These are phyloP conservation scores for Kokia cookei DNA, from an alignment of 441 rosid species.

Conservation along the genomic window DNA sequence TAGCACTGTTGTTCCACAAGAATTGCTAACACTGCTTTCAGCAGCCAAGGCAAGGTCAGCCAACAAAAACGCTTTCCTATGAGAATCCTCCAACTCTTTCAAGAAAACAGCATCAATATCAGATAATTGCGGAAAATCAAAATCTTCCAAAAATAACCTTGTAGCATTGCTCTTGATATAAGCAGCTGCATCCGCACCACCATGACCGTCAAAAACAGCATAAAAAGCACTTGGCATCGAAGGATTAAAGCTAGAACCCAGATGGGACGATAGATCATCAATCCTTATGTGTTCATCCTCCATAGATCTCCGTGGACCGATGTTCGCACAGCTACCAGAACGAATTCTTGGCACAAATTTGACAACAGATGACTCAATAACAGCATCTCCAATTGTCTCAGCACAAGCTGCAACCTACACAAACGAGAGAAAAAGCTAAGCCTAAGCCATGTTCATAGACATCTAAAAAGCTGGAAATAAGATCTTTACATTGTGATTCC, in stretches of 20 bases:
- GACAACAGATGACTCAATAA: constrained; percentile 24
- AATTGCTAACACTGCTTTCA: constrained; percentile 44
- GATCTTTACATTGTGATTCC: neutral
- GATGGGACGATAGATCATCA: constrained; percentile 63
- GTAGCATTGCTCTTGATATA: constrained; percentile 65
- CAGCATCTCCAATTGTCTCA: constrained; percentile 25
- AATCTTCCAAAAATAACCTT: constrained; percentile 64
- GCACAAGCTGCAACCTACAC: constrained; percentile 35
- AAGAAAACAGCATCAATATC: constrained; percentile 42
- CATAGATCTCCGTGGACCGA: constrained; percentile 63
- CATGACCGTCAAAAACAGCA: constrained; percentile 93
- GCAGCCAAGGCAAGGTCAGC: constrained; percentile 76
- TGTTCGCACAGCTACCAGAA: constrained; percentile 76
- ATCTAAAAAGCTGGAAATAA: neutral
- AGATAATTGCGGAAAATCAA: constrained; percentile 34
- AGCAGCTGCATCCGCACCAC: constrained; percentile 76
- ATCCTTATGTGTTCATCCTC: constrained; percentile 85
- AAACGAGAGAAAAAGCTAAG: neutral
- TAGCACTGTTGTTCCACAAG: constrained; percentile 77
- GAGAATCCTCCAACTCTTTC: constrained; percentile 56
- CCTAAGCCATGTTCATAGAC: constrained; percentile 1
- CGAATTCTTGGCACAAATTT: constrained; percentile 51
- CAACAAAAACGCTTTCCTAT: constrained; percentile 46
- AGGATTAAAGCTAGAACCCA: constrained; percentile 53
- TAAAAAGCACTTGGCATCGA: constrained; percentile 64